These are phyloP conservation scores for Zoysia matrella DNA, from an alignment of 202 grass and related monocot species.

Conservation along the genomic window DNA sequence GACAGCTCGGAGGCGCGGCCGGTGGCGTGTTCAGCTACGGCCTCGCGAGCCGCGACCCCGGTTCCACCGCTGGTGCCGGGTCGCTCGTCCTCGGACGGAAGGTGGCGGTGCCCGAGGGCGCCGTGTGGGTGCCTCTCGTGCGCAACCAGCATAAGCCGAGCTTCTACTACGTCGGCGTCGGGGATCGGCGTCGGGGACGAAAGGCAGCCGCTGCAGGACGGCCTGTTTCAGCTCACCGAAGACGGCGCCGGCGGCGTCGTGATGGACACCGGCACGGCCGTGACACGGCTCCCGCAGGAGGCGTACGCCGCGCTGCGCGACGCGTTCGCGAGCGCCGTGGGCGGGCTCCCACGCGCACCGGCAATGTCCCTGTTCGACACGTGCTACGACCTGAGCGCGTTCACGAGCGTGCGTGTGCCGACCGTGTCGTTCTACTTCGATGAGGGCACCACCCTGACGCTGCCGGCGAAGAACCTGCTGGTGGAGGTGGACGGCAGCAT, in stretches of 20 bases:
- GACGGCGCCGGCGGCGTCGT: too few relatives aligned
- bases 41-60: constrained; percentile 56
- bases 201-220: too few relatives aligned
- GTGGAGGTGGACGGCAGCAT: constrained; percentile 66
- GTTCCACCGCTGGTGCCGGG: constrained; percentile 37
- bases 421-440: constrained; percentile 89
- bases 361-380: constrained; percentile 82
- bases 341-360: constrained; percentile 48
- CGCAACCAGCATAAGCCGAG: constrained; percentile 68
- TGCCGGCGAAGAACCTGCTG: constrained; percentile 86
- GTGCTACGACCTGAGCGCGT: constrained; percentile 80
- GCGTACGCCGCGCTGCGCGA: constrained; percentile 72
- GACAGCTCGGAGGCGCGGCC: constrained; percentile 67
- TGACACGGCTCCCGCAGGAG: constrained; percentile 58
- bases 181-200: too few relatives aligned
- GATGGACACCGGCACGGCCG: too few relatives aligned
- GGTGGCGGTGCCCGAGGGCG: constrained; percentile 74
- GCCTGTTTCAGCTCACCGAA: too few relatives aligned
- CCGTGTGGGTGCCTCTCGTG: constrained; percentile 86
- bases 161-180: constrained; percentile 89
- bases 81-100: constrained; percentile 73
- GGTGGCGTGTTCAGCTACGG: constrained; percentile 95
- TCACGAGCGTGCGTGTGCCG: constrained; percentile 80
- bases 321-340: constrained; percentile 52
- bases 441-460: constrained; percentile 62